Percentiles rank a stretch among this genome's conserved stretches.
phyloP scores from a whole-genome alignment of 2,329 filamentous ascomycete genomes.

The Pseudogymnoascus sp. region DNA sequence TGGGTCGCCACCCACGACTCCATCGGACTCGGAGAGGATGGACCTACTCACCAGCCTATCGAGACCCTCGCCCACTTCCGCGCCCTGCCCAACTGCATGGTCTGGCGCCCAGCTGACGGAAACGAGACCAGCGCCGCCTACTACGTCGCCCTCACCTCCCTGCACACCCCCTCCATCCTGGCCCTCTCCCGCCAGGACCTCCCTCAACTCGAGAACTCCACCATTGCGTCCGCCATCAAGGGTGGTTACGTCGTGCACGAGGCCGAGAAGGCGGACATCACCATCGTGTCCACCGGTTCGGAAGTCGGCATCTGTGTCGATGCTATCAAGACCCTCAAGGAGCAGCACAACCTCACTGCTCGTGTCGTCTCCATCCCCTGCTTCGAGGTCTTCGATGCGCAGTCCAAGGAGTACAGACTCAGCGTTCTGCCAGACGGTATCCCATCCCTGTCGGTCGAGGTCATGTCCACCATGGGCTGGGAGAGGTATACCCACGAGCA shows the following conservation, averaged over 20 bases:
- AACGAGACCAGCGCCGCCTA: slow-evolving; percentile 98
- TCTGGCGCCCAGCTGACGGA: slow-evolving; percentile 96
- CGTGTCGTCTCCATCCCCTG: slow-evolving; percentile 94
- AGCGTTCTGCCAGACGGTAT: slow-evolving; percentile 89
- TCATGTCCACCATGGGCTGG: slow-evolving; percentile 96
- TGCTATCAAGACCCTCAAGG: slow-evolving; percentile 80
- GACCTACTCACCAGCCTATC: slow-evolving; percentile 97
- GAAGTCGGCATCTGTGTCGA: slow-evolving; percentile 93
- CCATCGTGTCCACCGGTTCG: slow-evolving; percentile 88
- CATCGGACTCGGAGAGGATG: slow-evolving; percentile 97
- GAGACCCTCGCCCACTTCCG: slow-evolving; percentile 98
- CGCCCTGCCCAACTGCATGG: slow-evolving; percentile 97
- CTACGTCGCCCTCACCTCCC: slow-evolving; percentile 86
- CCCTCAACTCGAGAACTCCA: slow-evolving; percentile 91
- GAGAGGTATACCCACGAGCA: slow-evolving; percentile 99
- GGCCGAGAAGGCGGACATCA: slow-evolving; percentile 73
- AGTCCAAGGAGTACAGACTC: slow-evolving; percentile 91
- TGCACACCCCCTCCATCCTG: slow-evolving; percentile 84
- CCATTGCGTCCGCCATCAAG: slow-evolving; percentile 82
- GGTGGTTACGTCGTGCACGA: slow-evolving; percentile 90
- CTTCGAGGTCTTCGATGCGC: slow-evolving; percentile 92
- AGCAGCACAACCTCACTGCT: slow-evolving; percentile 78
- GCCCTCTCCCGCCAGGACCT: slow-evolving; percentile 97
- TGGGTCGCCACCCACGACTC: slow-evolving; percentile 98
- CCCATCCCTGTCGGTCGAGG: slow-evolving; percentile 87